Percentiles rank a stretch among this genome's conserved stretches.
These are phyloP conservation scores for Aspergillus carbonarius DNA, from an alignment of 2,329 filamentous ascomycete genomes.

Conservation along the genomic window DNA sequence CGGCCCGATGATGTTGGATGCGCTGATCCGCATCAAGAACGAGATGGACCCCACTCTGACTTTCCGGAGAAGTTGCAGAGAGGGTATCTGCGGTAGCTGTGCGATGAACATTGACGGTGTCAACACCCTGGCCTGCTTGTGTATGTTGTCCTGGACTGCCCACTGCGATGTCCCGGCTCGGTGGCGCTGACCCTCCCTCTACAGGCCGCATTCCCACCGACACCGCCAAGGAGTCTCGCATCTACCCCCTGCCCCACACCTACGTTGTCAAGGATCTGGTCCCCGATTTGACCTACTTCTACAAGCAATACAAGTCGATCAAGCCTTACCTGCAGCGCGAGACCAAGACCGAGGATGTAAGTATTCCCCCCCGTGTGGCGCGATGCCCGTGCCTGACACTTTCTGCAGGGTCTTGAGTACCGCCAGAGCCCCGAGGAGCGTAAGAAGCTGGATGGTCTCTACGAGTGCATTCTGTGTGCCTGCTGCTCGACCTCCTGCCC, in stretches of 20 bases:
- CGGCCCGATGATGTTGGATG: constrained; percentile 96
- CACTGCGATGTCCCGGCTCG: background rate
- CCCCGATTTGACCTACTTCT: constrained; percentile 96
- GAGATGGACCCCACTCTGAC: constrained; percentile 95
- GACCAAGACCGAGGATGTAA: constrained; percentile 77
- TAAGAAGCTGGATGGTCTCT: constrained; percentile 94
- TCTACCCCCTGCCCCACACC: constrained; percentile 97
- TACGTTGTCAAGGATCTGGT: constrained; percentile 99
- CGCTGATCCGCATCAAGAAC: constrained; percentile 97
- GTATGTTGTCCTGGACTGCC: constrained; percentile 58
- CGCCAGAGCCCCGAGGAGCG: constrained; percentile 89
- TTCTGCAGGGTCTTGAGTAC: constrained; percentile 77
- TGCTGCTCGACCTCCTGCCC: constrained; percentile 99
- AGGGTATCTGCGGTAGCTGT: constrained; percentile 97
- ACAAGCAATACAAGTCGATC: constrained; percentile 99
- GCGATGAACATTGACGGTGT: constrained; percentile 99
- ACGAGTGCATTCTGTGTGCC: constrained; percentile 98
- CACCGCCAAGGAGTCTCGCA: constrained; percentile 75
- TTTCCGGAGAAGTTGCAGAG: constrained; percentile 91
- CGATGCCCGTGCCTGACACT: constrained; percentile 3
- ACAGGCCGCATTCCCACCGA: constrained; percentile 91
- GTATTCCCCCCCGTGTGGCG: constrained; percentile 34
- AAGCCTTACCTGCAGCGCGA: constrained; percentile 96
- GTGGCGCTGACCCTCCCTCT: constrained; percentile 14
- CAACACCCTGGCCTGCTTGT: constrained; percentile 95